Evolutionary conservation across 176 grass and related monocot genomes (phyloP).

Genomic region (Dendrocalamus sinicus): DNA sequence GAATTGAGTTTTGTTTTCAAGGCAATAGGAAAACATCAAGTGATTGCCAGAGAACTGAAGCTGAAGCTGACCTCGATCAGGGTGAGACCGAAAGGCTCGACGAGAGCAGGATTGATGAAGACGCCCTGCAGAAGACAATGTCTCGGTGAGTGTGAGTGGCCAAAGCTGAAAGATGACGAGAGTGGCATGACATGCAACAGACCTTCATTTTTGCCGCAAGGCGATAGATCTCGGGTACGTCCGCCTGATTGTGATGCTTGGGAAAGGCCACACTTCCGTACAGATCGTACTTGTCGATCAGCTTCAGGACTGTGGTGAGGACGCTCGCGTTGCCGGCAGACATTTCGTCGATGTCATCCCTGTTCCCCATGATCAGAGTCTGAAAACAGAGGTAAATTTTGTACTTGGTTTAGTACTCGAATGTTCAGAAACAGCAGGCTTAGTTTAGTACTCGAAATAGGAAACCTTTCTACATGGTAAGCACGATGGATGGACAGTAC

Average conservation of each 20-base stretch:
- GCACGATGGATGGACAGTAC: not conserved
- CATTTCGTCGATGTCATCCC: conserved; percentile 95
- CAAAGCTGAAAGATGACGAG: conserved; percentile 14
- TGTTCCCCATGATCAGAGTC: conserved; percentile 96
- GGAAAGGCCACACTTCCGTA: conserved; percentile 93
- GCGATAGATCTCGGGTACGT: conserved; percentile 95
- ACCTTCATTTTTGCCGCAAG: conserved; percentile 89
- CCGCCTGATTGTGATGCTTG: conserved; percentile 94
- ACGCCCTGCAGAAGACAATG: conserved; percentile 62
- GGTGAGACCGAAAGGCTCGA: conserved; percentile 97
- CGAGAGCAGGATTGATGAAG: conserved; percentile 98
- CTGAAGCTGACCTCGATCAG: conserved; percentile 83
- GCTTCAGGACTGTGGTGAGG: conserved; percentile 84
- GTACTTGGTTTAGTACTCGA: not conserved
- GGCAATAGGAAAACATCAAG: not conserved
- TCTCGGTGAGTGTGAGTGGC: not conserved
- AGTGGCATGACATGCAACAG: not conserved
- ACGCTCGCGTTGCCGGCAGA: conserved; percentile 76
- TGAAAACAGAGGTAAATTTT: conserved; percentile 37
- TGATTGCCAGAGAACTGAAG: conserved; percentile 4
- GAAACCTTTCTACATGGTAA: not conserved
- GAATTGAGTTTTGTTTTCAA: not conserved
- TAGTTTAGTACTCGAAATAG: not conserved
- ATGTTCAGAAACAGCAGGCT: conserved; percentile 20
- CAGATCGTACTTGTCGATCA: conserved; percentile 96